These are phyloP conservation scores for Penicillium sp. DNA, from an alignment of 2,329 filamentous ascomycete genomes.

Conservation along the genomic window DNA sequence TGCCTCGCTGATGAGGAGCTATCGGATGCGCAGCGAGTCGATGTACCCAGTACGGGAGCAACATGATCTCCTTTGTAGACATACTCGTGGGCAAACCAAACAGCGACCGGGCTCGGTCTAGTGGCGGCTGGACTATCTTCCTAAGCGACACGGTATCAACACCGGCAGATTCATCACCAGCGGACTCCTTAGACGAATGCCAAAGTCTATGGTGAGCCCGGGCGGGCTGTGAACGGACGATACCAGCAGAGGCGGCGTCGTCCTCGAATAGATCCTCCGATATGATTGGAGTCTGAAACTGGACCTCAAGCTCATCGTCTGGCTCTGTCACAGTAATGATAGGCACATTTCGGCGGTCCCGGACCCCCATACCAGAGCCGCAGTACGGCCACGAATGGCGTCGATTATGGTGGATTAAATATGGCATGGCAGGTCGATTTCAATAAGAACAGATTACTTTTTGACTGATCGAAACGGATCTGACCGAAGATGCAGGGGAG, in stretches of 20 bases:
- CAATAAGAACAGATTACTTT: neutral
- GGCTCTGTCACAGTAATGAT: conserved; percentile 26
- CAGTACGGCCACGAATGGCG: conserved; percentile 45
- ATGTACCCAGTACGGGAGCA: conserved; percentile 31
- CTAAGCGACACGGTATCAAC: conserved; percentile 25
- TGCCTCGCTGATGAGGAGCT: conserved; percentile 10
- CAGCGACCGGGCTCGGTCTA: conserved; percentile 39
- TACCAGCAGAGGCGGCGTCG: conserved; percentile 40
- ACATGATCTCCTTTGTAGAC: conserved; percentile 22
- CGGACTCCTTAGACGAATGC: conserved; percentile 21
- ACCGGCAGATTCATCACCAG: neutral
- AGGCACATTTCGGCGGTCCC: conserved; percentile 27
- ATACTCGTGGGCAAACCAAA: conserved; percentile 34
- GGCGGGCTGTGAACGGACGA: conserved; percentile 30
- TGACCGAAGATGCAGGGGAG: neutral
- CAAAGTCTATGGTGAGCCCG: conserved; percentile 32
- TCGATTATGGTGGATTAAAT: conserved; percentile 35
- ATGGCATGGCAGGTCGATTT: conserved; percentile 29
- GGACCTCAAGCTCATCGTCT: conserved; percentile 11
- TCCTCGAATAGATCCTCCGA: conserved; percentile 33
- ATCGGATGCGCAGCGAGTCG: conserved; percentile 18
- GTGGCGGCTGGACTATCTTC: conserved; percentile 36
- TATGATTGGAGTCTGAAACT: conserved; percentile 25
- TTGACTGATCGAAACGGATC: neutral
- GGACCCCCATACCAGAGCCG: conserved; percentile 29